Percentiles rank a stretch among this genome's conserved stretches.
Conservation (phyloP, 306 rosid species). For the Malus fusca region DNA sequence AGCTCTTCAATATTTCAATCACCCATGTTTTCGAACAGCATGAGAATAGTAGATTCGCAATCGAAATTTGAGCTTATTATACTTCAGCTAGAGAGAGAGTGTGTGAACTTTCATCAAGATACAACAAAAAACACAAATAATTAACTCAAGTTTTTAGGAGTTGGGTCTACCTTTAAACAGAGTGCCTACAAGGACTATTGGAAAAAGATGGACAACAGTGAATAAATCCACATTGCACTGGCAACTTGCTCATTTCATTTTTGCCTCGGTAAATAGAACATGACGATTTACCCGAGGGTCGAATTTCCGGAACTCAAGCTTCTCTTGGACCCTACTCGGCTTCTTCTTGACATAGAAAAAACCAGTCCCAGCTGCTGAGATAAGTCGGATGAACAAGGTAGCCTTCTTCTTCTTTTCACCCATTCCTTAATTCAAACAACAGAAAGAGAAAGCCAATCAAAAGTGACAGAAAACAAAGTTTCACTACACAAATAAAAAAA, state of each 20-base stretch:
- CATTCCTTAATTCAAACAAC: constrained; percentile 40
- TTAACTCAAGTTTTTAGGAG: not conserved
- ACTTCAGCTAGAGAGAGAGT: not conserved
- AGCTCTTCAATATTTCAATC: not conserved
- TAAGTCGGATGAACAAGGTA: constrained; percentile 68
- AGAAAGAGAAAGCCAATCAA: not conserved
- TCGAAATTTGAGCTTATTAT: not conserved
- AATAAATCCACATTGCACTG: not conserved
- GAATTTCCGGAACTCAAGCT: constrained; percentile 81
- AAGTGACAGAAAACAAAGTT: not conserved
- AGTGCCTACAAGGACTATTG: not conserved
- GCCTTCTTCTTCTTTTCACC: constrained; percentile 91
- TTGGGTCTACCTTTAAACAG: not conserved
- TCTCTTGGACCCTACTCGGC: constrained; percentile 69
- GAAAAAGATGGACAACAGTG: not conserved
- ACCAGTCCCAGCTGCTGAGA: constrained; percentile 92
- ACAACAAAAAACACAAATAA: not conserved
- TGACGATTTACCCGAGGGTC: constrained; percentile 88
- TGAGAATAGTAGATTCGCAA: not conserved
- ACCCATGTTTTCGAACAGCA: not conserved
- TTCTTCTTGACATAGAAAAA: constrained; percentile 93
- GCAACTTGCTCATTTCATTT: constrained; percentile 59
- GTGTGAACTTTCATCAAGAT: not conserved
- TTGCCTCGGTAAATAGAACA: constrained; percentile 88
- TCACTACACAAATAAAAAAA: too few relatives aligned